These are phyloP conservation scores for Globisporangium nunn DNA, from an alignment of 352 stramenopile species.

Conservation along the genomic window DNA sequence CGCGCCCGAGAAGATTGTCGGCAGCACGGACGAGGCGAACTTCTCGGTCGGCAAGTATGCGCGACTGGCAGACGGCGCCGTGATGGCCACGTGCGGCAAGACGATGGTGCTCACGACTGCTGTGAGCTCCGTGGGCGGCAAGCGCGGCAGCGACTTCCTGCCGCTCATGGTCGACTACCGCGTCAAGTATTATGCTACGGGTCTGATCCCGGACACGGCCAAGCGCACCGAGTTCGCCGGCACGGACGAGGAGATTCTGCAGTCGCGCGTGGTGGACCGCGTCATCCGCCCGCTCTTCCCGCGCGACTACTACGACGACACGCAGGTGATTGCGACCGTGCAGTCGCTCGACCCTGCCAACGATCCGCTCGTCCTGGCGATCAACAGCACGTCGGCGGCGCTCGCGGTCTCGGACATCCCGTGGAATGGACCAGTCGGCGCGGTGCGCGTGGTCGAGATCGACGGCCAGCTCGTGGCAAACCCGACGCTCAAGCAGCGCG, in stretches of 20 bases:
- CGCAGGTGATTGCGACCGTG: conserved; percentile 90
- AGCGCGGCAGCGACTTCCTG: conserved; percentile 65
- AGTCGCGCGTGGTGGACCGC: conserved; percentile 94
- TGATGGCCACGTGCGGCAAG: conserved; percentile 76
- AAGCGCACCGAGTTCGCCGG: conserved; percentile 86
- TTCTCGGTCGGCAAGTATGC: conserved; percentile 79
- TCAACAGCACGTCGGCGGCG: conserved; percentile 86
- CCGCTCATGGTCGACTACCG: conserved; percentile 93
- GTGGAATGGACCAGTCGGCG: conserved; percentile 85
- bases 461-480: conserved; percentile 91
- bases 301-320: conserved; percentile 92
- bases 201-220: conserved; percentile 84
- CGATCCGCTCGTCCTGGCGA: conserved; percentile 81
- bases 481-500: conserved; percentile 66
- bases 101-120: conserved; percentile 84
- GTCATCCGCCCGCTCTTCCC: conserved; percentile 93
- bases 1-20: conserved; percentile 21
- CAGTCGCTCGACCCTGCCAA: conserved; percentile 82
- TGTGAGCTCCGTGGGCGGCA: conserved; percentile 53
- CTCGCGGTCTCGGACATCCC: conserved; percentile 85
- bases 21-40: conserved; percentile 40
- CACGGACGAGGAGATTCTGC: conserved; percentile 94
- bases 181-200: conserved; percentile 83
- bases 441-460: conserved; percentile 81
- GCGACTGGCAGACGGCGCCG: conserved; percentile 76